Base-by-base conservation (phyloP, 2,329 filamentous ascomycete genomes). In the Aphanoascus verrucosus region DNA sequence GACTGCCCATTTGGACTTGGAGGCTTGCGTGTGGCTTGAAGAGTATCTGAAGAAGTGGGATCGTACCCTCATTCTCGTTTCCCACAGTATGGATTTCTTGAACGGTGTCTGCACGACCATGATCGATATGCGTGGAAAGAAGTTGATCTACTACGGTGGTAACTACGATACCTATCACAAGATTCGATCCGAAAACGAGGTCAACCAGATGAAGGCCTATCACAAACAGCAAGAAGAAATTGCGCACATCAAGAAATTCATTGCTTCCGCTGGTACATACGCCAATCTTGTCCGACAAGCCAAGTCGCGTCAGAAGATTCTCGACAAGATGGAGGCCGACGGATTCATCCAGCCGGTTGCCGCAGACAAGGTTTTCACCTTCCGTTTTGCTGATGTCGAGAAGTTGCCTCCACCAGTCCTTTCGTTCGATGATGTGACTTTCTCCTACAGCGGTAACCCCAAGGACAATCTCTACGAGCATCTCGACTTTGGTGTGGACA, bases 1-100 rank as follows among this genome's bases (percentile, higher is more conserved):
- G 42, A 98, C 93, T 60, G 93, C 93, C 67, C 93, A 98, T 82
- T 86, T 98, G 82, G 93, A 98, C 78, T 81, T 98, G 64, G 93
- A 98, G 74, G 93, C 94, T 63, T 98, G 93, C 69, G 93, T 98
- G 83, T 98, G 93, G 93, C 79, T 98, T 56, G 94, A 98, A 76
- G 93, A 98, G 76, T 98, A 98, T 75, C 74, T 98, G 65, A 97
- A 97, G 83, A 97, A 96, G 78, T 98, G 93, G 93, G 90, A 97
- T 60, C 88, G 89, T 65, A 98, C 94, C 15, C 81, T 98, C 37
- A 85, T 98, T 60, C 82, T 98, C 58, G 90, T 98, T 55, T 98
- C 93, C 38, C 93, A 98, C 80, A 94, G 87, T 51, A 87, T 90
- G 86, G 94, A 98, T 76, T 98, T 98, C 82, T 74, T 98, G 67